Percentiles rank a stretch among this genome's conserved stretches.
phyloP scores from a whole-genome alignment of 75 land plant genomes.

The Picea sitchensis region DNA sequence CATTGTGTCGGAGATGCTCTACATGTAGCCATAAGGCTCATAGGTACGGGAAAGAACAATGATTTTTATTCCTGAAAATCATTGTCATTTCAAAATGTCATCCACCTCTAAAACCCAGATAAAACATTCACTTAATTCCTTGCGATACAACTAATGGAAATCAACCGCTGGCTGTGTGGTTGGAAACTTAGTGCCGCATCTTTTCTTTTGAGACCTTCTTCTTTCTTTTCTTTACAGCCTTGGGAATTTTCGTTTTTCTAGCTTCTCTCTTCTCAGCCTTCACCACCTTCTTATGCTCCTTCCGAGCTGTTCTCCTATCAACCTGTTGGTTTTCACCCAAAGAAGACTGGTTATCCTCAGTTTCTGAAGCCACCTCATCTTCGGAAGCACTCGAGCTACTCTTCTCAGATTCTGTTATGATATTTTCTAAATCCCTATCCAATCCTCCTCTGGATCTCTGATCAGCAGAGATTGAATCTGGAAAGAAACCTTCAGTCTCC shows the following conservation, averaged over 20 bases:
- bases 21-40: not conserved
- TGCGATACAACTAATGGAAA: not conserved
- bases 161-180: not conserved
- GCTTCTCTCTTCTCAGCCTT: conserved; percentile 95
- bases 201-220: conserved; percentile 70
- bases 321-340: conserved; percentile 13
- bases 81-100: not conserved
- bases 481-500: conserved; percentile 1
- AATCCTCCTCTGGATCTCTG: not conserved
- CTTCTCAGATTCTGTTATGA: conserved; percentile 23
- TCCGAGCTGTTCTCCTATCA: conserved; percentile 68
- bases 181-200: conserved; percentile 8
- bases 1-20: not conserved
- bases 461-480: not conserved
- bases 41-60: not conserved
- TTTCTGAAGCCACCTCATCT: conserved; percentile 9
- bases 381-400: conserved; percentile 24
- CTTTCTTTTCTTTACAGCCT: conserved; percentile 88
- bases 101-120: not conserved
- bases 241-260: conserved; percentile 79
- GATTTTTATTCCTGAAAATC: not conserved
- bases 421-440: conserved; percentile 6
- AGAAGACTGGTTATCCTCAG: conserved; percentile 4
- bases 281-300: conserved; percentile 94
- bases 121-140: not conserved